Conservation (phyloP, 208 protist genomes). For the Acanthamoeba castellanii region DNA sequence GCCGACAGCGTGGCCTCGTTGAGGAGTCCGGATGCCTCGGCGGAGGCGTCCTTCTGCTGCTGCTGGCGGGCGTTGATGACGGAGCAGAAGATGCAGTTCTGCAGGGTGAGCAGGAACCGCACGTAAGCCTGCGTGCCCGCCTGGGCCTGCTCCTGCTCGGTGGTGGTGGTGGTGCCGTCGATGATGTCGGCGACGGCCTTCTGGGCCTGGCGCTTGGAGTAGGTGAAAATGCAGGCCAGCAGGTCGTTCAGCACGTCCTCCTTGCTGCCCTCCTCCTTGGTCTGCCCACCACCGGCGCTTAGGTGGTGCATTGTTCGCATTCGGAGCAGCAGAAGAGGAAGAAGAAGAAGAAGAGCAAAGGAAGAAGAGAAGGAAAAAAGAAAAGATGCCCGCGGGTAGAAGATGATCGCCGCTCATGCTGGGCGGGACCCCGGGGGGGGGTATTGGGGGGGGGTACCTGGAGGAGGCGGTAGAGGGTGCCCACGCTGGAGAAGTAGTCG, state of each 20-base stretch:
- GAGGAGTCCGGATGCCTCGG: background rate
- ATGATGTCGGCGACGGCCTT: background rate
- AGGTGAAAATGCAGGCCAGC: background rate
- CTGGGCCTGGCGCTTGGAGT: background rate
- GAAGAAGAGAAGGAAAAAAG: too few species aligned
- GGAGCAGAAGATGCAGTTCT: constrained; percentile 33
- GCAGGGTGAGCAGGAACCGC: constrained; percentile 20
- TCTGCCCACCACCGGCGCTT: too few species aligned
- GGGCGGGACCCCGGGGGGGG: too few species aligned
- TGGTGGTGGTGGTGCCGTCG: background rate
- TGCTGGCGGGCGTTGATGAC: background rate
- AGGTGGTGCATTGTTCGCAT: too few species aligned
- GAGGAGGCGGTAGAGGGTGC: background rate
- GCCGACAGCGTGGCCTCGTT: background rate
- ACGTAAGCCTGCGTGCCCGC: background rate
- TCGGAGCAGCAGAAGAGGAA: too few species aligned
- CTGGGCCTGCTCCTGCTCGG: background rate
- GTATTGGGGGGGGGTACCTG: background rate
- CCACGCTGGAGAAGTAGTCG: background rate
- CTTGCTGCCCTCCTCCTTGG: too few species aligned
- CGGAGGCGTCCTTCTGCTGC: background rate
- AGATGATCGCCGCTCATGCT: too few species aligned
- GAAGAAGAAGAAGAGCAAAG: too few species aligned
- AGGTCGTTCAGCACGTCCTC: background rate
- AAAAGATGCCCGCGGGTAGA: too few species aligned